Conservation (phyloP, 2,329 filamentous ascomycete genomes). For the Phyllachora maydis region DNA sequence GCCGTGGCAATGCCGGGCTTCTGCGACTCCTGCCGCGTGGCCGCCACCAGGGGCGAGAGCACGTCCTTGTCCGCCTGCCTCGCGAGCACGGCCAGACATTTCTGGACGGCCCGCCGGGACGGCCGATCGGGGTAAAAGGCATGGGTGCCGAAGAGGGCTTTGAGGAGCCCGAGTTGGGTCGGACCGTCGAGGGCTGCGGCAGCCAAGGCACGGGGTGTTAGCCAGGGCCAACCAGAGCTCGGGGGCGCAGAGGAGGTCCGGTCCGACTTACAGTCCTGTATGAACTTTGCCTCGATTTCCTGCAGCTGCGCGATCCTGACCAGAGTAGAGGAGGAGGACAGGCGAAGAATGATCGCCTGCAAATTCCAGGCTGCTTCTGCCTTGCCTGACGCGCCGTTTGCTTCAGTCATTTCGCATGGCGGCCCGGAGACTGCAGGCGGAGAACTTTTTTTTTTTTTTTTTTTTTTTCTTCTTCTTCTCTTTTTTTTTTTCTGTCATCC, state of each 20-base stretch:
- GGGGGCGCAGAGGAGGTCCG: constrained; percentile 1
- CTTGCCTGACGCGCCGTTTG: too few species aligned
- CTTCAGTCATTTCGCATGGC: too few species aligned
- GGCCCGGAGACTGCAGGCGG: too few species aligned
- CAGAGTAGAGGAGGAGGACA: constrained; percentile 41
- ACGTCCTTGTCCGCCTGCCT: constrained; percentile 32
- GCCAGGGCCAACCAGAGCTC: constrained; percentile 1
- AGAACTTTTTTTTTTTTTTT: too few species aligned
- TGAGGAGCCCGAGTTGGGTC: constrained; percentile 34
- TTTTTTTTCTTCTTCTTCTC: too few species aligned
- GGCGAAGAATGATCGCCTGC: too few species aligned
- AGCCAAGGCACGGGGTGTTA: too few species aligned
- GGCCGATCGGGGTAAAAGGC: constrained; percentile 68
- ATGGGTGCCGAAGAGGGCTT: constrained; percentile 70
- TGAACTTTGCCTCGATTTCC: constrained; percentile 32
- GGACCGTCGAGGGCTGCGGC: constrained; percentile 22
- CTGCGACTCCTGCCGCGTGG: constrained; percentile 49
- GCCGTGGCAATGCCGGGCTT: constrained; percentile 60
- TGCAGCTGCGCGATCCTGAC: constrained; percentile 32
- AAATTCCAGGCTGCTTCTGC: too few species aligned
- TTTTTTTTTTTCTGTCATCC: too few species aligned
- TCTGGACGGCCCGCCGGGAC: constrained; percentile 66
- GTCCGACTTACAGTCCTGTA: constrained; percentile 25
- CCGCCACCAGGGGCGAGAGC: constrained; percentile 42
- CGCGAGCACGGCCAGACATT: constrained; percentile 50